A percentile compares a stretch with the other conserved stretches of the same genome.
These are phyloP conservation scores for Boletus edulis DNA, from an alignment of 768 basidiomycete genomes.

Conservation along the genomic window DNA sequence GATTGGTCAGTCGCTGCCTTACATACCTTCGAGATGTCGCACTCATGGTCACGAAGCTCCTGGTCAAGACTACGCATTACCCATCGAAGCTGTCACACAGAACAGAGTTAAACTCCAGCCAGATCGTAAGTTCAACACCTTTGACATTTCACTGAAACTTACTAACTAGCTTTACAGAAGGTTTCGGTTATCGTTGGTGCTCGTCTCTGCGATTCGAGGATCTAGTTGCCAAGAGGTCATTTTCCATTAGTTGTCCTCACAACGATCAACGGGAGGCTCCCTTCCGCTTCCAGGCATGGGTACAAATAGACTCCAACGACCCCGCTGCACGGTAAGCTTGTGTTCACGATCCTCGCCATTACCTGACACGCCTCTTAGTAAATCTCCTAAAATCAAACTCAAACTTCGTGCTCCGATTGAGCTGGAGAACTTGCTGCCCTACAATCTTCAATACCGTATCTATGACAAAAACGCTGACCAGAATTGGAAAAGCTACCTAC, in stretches of 20 bases:
- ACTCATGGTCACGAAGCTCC: slow-evolving; percentile 76
- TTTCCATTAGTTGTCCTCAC: slow-evolving; percentile 86
- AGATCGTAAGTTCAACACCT: slow-evolving; percentile 62
- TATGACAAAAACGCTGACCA: slow-evolving; percentile 94
- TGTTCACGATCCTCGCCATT: neutral
- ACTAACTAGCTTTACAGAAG: slow-evolving; percentile 51
- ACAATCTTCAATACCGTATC: slow-evolving; percentile 92
- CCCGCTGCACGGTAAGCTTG: slow-evolving; percentile 48
- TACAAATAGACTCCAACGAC: slow-evolving; percentile 68
- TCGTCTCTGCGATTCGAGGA: slow-evolving; percentile 87
- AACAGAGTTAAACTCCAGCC: slow-evolving; percentile 85
- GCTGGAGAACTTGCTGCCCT: slow-evolving; percentile 92
- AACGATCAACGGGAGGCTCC: slow-evolving; percentile 77
- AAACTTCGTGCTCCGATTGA: slow-evolving; percentile 92
- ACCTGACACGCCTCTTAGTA: slow-evolving; percentile 42
- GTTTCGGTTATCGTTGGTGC: slow-evolving; percentile 96
- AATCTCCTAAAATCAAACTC: slow-evolving; percentile 81
- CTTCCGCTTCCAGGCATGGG: slow-evolving; percentile 93
- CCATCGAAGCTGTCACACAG: slow-evolving; percentile 84
- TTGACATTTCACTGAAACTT: neutral
- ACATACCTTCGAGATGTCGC: slow-evolving; percentile 9
- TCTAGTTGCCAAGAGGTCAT: slow-evolving; percentile 60
- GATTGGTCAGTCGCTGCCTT: slow-evolving; percentile 50
- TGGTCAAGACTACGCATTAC: slow-evolving; percentile 83
- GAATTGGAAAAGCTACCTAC: slow-evolving; percentile 91